These are phyloP conservation scores for Mucor indicus DNA, from an alignment of 371 early-diverging fungal species.

Conservation along the genomic window DNA sequence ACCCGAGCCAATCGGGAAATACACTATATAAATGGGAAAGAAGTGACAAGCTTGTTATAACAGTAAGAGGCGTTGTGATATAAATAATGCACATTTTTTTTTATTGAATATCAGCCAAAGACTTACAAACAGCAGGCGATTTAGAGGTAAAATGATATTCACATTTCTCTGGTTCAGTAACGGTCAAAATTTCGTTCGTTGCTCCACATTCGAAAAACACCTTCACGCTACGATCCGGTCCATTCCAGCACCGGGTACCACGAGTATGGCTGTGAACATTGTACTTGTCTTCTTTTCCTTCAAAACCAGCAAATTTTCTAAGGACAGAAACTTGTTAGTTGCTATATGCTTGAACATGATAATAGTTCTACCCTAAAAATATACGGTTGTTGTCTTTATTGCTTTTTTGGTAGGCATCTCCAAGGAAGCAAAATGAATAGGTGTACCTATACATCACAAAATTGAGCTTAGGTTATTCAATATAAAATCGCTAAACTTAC, in stretches of 20 bases:
- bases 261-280: conserved; percentile 58
- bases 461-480: background rate
- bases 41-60: too few relatives aligned
- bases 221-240: conserved; percentile 71
- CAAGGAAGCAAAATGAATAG: conserved; percentile 83
- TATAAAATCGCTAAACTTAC: conserved; percentile 40
- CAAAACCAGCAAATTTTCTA: conserved; percentile 36
- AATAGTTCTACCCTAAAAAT: conserved; percentile 64
- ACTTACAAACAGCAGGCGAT: conserved; percentile 77
- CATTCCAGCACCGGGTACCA: conserved; percentile 92
- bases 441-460: conserved; percentile 51
- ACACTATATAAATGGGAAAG: too few relatives aligned
- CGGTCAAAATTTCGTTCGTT: conserved; percentile 62
- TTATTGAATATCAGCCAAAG: too few relatives aligned
- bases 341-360: background rate
- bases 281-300: conserved; percentile 41
- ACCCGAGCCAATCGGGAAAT: too few relatives aligned
- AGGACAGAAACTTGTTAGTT: background rate
- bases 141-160: conserved; percentile 74
- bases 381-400: conserved; percentile 55
- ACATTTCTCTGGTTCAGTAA: conserved; percentile 91
- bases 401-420: conserved; percentile 69
- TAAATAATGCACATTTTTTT: too few relatives aligned
- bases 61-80: too few relatives aligned
- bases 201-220: conserved; percentile 64